Evolutionary conservation across 805 yeast genomes (phyloP), one percentile per base, ranked within the genome.

Genomic region (Martiniozyma abietophila): DNA sequence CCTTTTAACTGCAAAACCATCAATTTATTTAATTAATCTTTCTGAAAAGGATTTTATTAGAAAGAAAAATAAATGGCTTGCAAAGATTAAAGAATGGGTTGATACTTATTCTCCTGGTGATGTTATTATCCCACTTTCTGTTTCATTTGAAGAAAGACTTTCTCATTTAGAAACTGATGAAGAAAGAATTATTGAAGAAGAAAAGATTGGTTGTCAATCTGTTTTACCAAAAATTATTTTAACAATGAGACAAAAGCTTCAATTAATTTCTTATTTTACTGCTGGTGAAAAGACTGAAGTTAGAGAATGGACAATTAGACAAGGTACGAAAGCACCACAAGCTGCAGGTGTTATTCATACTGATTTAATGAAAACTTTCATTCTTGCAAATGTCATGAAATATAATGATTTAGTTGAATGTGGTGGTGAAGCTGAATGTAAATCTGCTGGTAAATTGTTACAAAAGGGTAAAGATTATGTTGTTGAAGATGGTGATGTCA

Each of bases 311-410:
- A 80, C 86, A 12, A 67, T 86, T 35, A 69, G 88, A 51, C 65
- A 66, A 33, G 83, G 85, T 20, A 70, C 80, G 12, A 70, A 74
- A 24, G 95, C 94, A 2, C 88, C 89, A 25, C 82, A 82, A 42
- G 95, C 94, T 2, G 96, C 96, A 1, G 94, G 88, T 16, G 78
- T 80, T 22, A 86, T 86, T 40, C 96, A 86, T 54, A 80, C 84
- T 6, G 96, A 85, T 54, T 60, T 85, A 36, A 77, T 80, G 59
- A 73, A 77, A 48, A 81, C 94, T 1, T 86, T 86, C 53, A 74
- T 86, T 30, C 71, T 74, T 50, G 94, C 92, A 8, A 75, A 77
- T 38, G 81, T 86, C 19, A 67, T 72, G 50, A 80, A 80, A 48
- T 80, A 69, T 53, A 64, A 69, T 5, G 92, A 82, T 47, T 56